Percentiles rank a stretch among this genome's conserved stretches.
phyloP scores from a whole-genome alignment of 345 rosid genomes.

The Euclidium syriacum region DNA sequence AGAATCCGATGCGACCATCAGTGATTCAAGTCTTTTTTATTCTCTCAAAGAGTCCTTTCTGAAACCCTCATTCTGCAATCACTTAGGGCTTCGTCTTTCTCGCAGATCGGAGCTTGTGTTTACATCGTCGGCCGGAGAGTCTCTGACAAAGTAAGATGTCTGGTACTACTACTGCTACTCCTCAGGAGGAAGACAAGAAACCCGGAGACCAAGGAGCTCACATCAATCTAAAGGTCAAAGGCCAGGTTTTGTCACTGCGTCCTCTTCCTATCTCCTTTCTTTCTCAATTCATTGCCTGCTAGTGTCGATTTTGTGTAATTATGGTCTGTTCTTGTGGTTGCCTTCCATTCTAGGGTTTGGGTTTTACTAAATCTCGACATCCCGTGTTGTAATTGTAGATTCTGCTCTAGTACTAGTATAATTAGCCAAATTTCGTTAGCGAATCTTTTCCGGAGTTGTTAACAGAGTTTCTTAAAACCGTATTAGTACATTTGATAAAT shows the following conservation, averaged over 20 bases:
- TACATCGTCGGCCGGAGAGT: not conserved
- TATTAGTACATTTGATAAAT: not conserved
- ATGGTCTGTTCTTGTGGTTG: not conserved
- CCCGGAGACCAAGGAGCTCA: conserved; percentile 66
- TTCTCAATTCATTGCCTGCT: not conserved
- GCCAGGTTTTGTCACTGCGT: conserved; percentile 49
- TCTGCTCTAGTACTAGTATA: not conserved
- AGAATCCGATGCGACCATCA: conserved; percentile 29
- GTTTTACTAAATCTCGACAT: not conserved
- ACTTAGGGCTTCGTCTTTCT: not conserved
- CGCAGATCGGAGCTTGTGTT: not conserved
- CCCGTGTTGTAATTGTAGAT: not conserved
- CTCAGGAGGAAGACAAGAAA: conserved; percentile 76
- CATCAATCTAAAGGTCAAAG: conserved; percentile 87
- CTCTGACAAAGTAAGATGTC: conserved; percentile 36
- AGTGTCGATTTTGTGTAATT: not conserved
- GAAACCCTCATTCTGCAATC: conserved; percentile 5
- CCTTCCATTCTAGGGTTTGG: conserved; percentile 1
- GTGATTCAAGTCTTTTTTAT: conserved; percentile 7
- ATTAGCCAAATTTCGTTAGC: not conserved
- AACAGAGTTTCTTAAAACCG: not conserved
- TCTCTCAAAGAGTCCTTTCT: conserved; percentile 1
- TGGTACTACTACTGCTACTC: too few species aligned
- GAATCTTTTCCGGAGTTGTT: not conserved
- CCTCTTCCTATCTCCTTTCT: not conserved